Conservation (phyloP, 805 yeast genomes). For the Candida boleticola region DNA sequence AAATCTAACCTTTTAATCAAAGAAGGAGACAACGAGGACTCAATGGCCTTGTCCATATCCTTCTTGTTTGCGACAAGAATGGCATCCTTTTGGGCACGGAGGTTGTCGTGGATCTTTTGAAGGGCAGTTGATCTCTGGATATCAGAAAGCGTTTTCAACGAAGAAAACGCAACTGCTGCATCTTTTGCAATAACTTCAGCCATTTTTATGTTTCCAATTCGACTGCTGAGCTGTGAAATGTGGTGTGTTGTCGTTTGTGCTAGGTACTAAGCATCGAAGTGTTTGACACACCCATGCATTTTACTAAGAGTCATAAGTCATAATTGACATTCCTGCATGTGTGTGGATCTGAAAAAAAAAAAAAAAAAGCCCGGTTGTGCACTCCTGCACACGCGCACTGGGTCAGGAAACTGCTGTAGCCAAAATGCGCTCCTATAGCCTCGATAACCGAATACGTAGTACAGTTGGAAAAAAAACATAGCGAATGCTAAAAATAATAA, state of each 20-base stretch:
- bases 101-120: constrained; percentile 66
- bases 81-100: constrained; percentile 54
- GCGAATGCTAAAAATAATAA: no score
- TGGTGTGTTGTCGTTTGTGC: neutral
- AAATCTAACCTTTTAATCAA: constrained; percentile 83
- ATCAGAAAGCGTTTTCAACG: constrained; percentile 73
- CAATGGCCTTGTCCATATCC: constrained; percentile 71
- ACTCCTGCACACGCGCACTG: no score
- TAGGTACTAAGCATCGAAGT: neutral
- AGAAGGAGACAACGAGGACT: constrained; percentile 62
- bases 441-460: no score
- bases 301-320: no score
- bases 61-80: constrained; percentile 70
- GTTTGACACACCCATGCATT: no score
- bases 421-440: no score
- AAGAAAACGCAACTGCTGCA: constrained; percentile 82
- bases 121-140: constrained; percentile 74
- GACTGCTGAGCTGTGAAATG: neutral
- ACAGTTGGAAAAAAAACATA: no score
- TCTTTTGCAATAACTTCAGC: constrained; percentile 77
- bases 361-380: no score
- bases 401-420: no score
- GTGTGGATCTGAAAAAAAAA: no score
- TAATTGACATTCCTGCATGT: no score
- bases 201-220: constrained; percentile 27